Evolutionary conservation across 192 early-diverging fungal species (phyloP), one percentile per base, ranked within the genome.

Genomic region (Coemansia sp.): DNA sequence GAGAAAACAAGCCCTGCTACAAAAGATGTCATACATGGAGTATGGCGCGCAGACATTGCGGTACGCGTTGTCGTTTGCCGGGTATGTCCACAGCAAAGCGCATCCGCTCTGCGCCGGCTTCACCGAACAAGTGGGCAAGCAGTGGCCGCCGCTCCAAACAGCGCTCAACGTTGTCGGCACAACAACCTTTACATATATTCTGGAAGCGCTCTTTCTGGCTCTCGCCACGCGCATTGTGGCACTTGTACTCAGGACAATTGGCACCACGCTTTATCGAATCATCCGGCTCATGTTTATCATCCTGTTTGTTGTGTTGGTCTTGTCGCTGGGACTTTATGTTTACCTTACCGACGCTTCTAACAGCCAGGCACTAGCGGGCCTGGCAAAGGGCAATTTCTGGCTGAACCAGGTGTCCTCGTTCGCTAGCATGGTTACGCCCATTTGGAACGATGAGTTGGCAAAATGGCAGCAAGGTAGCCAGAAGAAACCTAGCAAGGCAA

Each of bases 211-310:
- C 8, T 15, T 69, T 10, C 43, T 83, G 7, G 74, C 71, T 36
- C 6, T 68, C 4, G 45, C 56, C 6, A 56, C 64, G 8, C 62
- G 59, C 7, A 36, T 74, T 24, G 49, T 43, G 6, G 18, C 71
- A n/a, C 57, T 52, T 18, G 52, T 61, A 11, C 53, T 74, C n/a
- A 62, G 71, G 12, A 51, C 68, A 36, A 63, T 82, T n/a, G 71
- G 75, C 75, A 63, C 60, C 64, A 82, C 79, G 51, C 68, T 82
- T 7, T 82, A 71, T 49, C 67, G 79, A 15, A 53, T 82, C 12
- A 14, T 82, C 46, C 67, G 71, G 2, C 34, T 77, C 20, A 23
- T 63, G 18, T 41, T 77, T 16, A n/a, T 24, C 10, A 36, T 77
- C 16, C 21, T 59, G 9, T 44, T 74, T 14, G 41, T 82, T 4